Evolutionary conservation across 352 stramenopile species (phyloP), one percentile per base, ranked within the genome.

Genomic region (Phytophthora crassamura): DNA sequence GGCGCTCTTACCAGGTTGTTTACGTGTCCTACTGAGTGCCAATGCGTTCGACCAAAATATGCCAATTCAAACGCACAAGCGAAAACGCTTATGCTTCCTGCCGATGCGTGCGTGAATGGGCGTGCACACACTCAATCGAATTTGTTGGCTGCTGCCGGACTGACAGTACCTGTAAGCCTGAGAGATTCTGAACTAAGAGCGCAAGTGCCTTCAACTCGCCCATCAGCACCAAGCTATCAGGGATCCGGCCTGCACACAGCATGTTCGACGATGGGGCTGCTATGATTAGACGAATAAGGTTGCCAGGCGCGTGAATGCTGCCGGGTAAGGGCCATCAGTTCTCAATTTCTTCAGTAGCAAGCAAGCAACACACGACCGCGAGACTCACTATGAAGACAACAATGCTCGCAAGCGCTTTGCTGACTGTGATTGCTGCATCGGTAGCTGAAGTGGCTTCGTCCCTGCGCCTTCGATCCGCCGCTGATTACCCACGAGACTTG

Each of bases 391-490:
- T 36, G 7, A 46, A 34, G 8, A 12, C 2, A 47, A 6, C 25
- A 49, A 41, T 64, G 57, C 16, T 20, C 20, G 30, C 38, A 1
- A 4, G n/a, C 15, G 20, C 7, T 45, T 18, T 70, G 35, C 47
- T 60, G 16, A 32, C 41, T 15, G 20, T 7, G 15, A 20, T 65
- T 3, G 33, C 36, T 20, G 47, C 55, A 16, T 18, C 46, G 8
- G 38, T 22, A 8, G 7, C 53, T 40, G 16, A 56, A 12, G 12
- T 41, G 7, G 46, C 28, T 35, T 50, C 34, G 11, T 56, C 55
- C 4, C 45, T 40, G 10, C 39, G 22, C 11, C 47, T 70, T 32
- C 62, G 47, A 40, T 32, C 35, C 22, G 20, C 61, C n/a, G n/a
- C 6, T 14, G 20, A 20, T 20, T 9, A 38, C 18, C 18, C 11